Base-by-base conservation (phyloP, 345 rosid genomes). In the Aethionema arabicum region DNA sequence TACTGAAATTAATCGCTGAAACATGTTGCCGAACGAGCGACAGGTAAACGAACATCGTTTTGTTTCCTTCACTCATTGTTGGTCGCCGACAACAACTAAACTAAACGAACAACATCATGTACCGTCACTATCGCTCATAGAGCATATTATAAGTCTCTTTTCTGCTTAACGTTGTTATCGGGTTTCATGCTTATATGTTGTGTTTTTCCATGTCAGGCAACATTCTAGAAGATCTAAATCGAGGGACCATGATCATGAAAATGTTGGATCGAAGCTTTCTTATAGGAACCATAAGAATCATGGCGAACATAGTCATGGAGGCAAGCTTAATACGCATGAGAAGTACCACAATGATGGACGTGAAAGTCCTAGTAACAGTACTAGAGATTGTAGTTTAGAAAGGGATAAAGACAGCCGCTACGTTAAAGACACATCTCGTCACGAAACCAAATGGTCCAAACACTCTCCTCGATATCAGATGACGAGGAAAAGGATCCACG, bases 141-240 rank as follows among this genome's bases (percentile, higher is more conserved):
- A 21, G 27, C 27, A 1, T 21, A 27, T 7, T 35, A 14, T 54
- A 42, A 15, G 50, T 32, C 30, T 47, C 6, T 64, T 37, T 44
- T 52, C 21, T 62, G 14, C 72, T 30, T 48, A 37, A 11, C 6
- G 13, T 57, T 36, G 50, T 14, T 37, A 36, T 31, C 7, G 56
- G 43, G 41, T 16, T 27, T 61, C 60, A 41, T 59, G 40, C 36
- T 74, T 45, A 68, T 43, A n/a, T 40, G 48, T 43, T 63, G 56
- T 61, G 50, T 69, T 73, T 69, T 73, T 55, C 3, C 15, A 13
- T 77, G 42, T 39, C 63, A 85, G 91, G 78, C 73, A 54, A 68
- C 62, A 8, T 70, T 57, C 77, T 39, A 79, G 75, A 72, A 79
- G 84, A 72, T 79, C 85, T 59, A 75, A 73, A 68, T 79, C 78